Base-by-base conservation (phyloP, 2,329 filamentous ascomycete genomes). In the Ophiostoma perfectum region DNA sequence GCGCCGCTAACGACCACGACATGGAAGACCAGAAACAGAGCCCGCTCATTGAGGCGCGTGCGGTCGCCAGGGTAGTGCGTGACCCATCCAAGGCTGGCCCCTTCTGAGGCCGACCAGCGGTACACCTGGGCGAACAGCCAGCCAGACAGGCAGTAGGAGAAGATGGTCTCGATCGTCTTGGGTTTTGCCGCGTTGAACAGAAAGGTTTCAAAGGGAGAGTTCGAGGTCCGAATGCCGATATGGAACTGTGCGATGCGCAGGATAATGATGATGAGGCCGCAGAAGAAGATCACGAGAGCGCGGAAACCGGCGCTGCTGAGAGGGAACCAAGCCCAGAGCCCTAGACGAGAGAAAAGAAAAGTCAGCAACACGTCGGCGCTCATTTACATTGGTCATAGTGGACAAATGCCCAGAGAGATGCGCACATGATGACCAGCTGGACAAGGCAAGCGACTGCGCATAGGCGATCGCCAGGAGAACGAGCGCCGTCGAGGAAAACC, bases 311-410 rank as follows among this genome's bases (percentile, higher is more conserved):
- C 86, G 68, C 84, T 83, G 66, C 92, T 91, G 52, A 97, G 74
- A 38, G 93, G 93, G 73, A 96, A 92, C 90, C 91, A 94, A 74
- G 88, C 82, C 93, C 92, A 97, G 70, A 97, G 80, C 66, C 87
- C 91, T 94, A 73, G n/a, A 27, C 27, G 27, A 27, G 27, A 27
- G 27, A 27, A 2, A 27, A 27, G 27, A 27, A 27, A 27, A 27
- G 2, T 27, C 27, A 27, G 27, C 27, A 27, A 27, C 27, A 27
- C 27, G 27, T 27, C 27, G 27, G 2, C 27, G 27, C 27, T 1
- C 27, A 27, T 27, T 27, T 27, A 27, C 27, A 27, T 27, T 27
- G 27, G 27, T 27, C 1, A 27, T 27, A 27, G 27, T 27, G 27
- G 27, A 27, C 27, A 27, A 27, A 27, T 27, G 27, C 27, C 27